Evolutionary conservation across 768 basidiomycete genomes (phyloP).

Genomic region (Leucocoprinus sp.): DNA sequence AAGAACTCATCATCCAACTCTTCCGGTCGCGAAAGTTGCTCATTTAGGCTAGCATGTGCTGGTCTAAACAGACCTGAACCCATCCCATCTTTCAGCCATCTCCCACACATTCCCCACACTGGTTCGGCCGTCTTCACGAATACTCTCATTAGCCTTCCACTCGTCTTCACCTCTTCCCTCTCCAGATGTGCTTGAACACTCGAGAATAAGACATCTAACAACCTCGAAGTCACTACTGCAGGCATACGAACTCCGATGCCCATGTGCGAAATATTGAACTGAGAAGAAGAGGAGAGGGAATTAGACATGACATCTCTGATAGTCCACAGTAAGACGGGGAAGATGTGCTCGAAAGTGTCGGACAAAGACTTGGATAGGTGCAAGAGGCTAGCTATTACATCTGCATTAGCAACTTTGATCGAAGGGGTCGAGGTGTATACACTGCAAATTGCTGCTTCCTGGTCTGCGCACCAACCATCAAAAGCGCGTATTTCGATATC

Average conservation of each 20-base stretch:
- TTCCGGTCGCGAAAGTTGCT: conserved; percentile 18
- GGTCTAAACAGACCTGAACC: conserved; percentile 30
- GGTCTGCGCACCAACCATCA: conserved; percentile 61
- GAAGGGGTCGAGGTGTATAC: conserved; percentile 14
- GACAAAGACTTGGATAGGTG: conserved; percentile 51
- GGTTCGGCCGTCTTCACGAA: conserved; percentile 62
- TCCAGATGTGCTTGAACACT: conserved; percentile 50
- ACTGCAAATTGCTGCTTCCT: conserved; percentile 61
- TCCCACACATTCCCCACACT: conserved; percentile 62
- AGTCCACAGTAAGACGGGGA: conserved; percentile 47
- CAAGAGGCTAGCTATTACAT: conserved; percentile 56
- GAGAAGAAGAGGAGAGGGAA: conserved; percentile 17
- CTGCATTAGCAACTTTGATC: not conserved
- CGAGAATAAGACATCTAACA: conserved; percentile 59
- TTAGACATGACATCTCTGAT: conserved; percentile 29
- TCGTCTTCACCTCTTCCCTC: conserved; percentile 46
- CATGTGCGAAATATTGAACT: conserved; percentile 17
- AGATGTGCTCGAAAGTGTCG: conserved; percentile 49
- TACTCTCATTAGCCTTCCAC: conserved; percentile 50
- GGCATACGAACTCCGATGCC: conserved; percentile 28
- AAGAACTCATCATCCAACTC: conserved; percentile 73
- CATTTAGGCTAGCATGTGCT: conserved; percentile 13
- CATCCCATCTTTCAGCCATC: conserved; percentile 73
- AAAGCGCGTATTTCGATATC: conserved; percentile 50
- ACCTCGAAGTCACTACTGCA: conserved; percentile 42